Base-by-base conservation (phyloP, 2,329 filamentous ascomycete species). In the Hypoxylon sp. region DNA sequence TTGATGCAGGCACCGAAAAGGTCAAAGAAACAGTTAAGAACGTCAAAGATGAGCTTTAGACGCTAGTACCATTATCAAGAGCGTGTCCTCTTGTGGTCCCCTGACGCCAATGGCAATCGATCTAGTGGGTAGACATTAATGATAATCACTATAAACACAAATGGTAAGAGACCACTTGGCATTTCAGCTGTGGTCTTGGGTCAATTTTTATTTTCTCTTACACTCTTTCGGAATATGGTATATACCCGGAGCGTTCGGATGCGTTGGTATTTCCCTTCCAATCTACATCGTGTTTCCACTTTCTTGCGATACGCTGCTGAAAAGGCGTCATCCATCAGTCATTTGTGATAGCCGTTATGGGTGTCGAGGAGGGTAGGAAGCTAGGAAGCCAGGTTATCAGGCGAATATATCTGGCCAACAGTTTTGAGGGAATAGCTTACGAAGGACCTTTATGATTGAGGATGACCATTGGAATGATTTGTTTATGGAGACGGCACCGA, bases 1-100 rank as follows among this genome's bases (percentile, higher is more conserved):
- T 67, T 10, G 68, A 69, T 30, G 71, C 71, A 43, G 71, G 66
- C 14, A 50, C 67, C 10, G 73, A 72, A 17, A 75, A 72, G 48
- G 68, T 75, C n/a, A 74, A 75, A 57, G 74, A 75, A 11, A 71
- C 73, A 19, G 66, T 72, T 7, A 57, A 74, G n/a, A 62, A 68
- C 21, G 36, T 70, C 25, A 74, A 69, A 34, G 73, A 75, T 36
- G 74, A 75, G 60, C 63, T 75, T n/a, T 74, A 60, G 66, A 60
- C 5, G 30, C 28, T 43, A 5, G 6, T 21, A 28, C 28, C 32
- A 32, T 13, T 5, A 19, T 48, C 36, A 10, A 19, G n/a, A 41
- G 19, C 3, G 0, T 3, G 19, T 28, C 17, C 7, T 14, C 17
- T 32, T 19, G 4, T 5, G 13, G 14, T 2, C 11, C 25, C 30